Conservation (phyloP, 2,329 filamentous ascomycete genomes). For the Metarhizium brunneum region DNA sequence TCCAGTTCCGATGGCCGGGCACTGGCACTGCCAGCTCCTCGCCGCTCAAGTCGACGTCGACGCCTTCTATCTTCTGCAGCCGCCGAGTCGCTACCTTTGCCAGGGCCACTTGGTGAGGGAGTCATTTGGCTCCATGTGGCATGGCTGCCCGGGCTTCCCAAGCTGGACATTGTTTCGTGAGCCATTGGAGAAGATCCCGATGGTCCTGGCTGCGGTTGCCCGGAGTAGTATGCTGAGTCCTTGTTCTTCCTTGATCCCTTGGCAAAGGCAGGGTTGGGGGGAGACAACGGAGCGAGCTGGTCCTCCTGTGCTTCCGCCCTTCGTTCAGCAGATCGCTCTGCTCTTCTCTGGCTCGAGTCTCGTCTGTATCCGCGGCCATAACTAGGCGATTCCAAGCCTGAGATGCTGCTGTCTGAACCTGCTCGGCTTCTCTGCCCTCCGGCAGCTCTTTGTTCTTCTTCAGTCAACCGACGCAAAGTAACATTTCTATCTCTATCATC, state of each 20-base stretch:
- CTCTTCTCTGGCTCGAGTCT: slow-evolving; percentile 37
- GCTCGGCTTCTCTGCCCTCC: slow-evolving; percentile 31
- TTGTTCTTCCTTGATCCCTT: slow-evolving; percentile 39
- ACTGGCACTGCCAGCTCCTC: slow-evolving; percentile 32
- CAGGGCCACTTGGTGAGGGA: slow-evolving; percentile 32
- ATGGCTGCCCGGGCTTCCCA: slow-evolving; percentile 36
- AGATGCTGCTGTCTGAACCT: slow-evolving; percentile 47
- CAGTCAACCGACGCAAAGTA: slow-evolving; percentile 51
- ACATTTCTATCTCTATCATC: slow-evolving; percentile 52
- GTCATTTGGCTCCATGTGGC: slow-evolving; percentile 46
- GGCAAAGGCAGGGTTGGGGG: slow-evolving; percentile 48
- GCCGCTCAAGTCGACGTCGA: slow-evolving; percentile 44
- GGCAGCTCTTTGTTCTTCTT: slow-evolving; percentile 44
- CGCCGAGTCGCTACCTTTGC: slow-evolving; percentile 21
- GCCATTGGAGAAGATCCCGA: slow-evolving; percentile 31
- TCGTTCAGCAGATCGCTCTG: slow-evolving; percentile 37
- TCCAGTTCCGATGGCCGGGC: slow-evolving; percentile 23
- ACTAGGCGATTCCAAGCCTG: slow-evolving; percentile 43
- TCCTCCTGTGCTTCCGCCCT: slow-evolving; percentile 32
- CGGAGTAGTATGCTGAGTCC: slow-evolving; percentile 55
- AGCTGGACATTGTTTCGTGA: slow-evolving; percentile 36
- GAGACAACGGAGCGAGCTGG: slow-evolving; percentile 36
- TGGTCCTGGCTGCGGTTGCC: slow-evolving; percentile 30
- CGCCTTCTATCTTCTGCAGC: slow-evolving; percentile 43
- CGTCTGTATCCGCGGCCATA: slow-evolving; percentile 41